Base-by-base conservation (phyloP, 352 stramenopile species). In the Paralagenidium karlingii region DNA sequence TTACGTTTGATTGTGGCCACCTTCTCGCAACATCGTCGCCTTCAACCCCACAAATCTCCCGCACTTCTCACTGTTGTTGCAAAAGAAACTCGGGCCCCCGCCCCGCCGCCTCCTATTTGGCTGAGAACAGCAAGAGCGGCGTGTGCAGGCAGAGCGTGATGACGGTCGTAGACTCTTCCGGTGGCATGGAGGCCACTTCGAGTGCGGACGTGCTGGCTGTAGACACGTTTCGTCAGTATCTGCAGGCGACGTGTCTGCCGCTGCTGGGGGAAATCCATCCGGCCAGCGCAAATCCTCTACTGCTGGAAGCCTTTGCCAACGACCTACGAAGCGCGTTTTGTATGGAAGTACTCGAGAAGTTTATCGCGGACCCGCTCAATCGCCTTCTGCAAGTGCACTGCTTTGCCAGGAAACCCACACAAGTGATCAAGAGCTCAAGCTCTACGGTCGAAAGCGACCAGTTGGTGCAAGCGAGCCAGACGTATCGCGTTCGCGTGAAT, bases 341-440 rank as follows among this genome's bases (percentile, higher is more conserved):
- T 12, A 56, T 45, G n/a, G 53, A 56, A 13, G 55, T 55, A 46
- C 48, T 90, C 15, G 66, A 84, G 36, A 70, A 90, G 47, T 90
- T 90, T 43, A 57, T 76, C 18, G 44, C 54, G 4, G 76, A 90
- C 31, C 56, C 68, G 26, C 54, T 52, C 8, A 65, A 57, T 36
- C 67, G 73, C 18, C 66, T 90, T 31, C 53, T 90, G 33, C 76
- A 90, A 34, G 70, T 90, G 26, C 75, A 84, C 44, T 80, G 69
- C 45, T 73, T 71, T 28, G 48, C 55, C 42, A 25, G 16, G 24
- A 10, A 37, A 45, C 19, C 16, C 19, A 3, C 19, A 7, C 30
- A 36, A 36, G 42, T 55, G n/a, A 27, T 52, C 11, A 39, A 51
- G 11, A 56, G 65, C 33, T 56, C 45, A 12, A 47, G 48, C 13